Evolutionary conservation across 805 yeast genomes (phyloP), one percentile per base, ranked within the genome.

Genomic region (Sporopachydermia quercuum): DNA sequence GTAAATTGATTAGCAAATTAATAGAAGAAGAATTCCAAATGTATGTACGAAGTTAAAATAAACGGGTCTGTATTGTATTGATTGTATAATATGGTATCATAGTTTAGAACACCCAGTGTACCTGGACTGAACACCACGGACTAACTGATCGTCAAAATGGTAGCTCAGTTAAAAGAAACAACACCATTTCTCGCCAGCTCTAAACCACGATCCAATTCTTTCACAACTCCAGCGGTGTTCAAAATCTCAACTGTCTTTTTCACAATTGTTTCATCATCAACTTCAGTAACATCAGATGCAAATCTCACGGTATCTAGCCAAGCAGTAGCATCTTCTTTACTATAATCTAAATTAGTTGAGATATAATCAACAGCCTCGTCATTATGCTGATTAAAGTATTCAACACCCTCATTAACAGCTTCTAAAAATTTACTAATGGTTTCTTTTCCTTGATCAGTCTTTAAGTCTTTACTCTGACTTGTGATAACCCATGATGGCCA

Each of bases 401-500:
- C 61, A 40, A 86, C 68, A 13, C 96, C 96, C 42, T 69, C 57
- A 51, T 76, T 70, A 33, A 85, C 61, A 1, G 76, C 77, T 2
- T 54, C 49, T 38, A 76, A 46, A 43, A 85, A 78, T 2, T 48
- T 49, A 3, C 43, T 41, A 35, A 68, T 47, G 3, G 51, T 54
- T 17, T 51, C 49, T 8, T 52, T 40, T 8, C 48, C 45, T 4
- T 45, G 53, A 2, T 49, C 47, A 15, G 53, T 48, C n/a, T 52
- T 49, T 27, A 65, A 47, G 3, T 68, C 47, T n/a, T 60, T 62
- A 13, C 60, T 51, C 40, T 67, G 57, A 3, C 74, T 74, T 15
- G 75, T 73, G 38, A 85, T 67, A 13, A 84, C 87, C 96, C 96
- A 86, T 2, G 94, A 81, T 6, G 96, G 89, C 96, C 96, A 86